phyloP scores from a whole-genome alignment of 2,329 filamentous ascomycete genomes.

The Pseudogymnoascus pannorum region DNA sequence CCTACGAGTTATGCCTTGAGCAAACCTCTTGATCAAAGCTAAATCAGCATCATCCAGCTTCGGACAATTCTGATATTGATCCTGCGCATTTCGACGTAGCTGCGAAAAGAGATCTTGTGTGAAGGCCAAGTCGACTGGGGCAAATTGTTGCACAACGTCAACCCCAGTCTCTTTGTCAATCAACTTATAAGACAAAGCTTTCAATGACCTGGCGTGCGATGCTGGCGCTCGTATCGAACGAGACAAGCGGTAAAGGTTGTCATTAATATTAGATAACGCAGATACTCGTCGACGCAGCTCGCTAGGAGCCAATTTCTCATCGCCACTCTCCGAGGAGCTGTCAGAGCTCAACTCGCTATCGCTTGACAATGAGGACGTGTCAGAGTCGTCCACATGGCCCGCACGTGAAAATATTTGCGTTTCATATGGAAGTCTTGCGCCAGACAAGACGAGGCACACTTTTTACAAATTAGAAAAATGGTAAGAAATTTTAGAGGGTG shows the following conservation, averaged over 20 bases:
- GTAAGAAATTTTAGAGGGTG: not conserved
- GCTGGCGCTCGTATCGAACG: not conserved
- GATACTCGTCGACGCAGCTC: not conserved
- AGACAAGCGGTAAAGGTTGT: slow-evolving; percentile 3
- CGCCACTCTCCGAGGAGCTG: not conserved
- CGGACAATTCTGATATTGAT: not conserved
- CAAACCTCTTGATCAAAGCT: not conserved
- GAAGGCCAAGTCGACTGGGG: not conserved
- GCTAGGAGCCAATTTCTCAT: not conserved
- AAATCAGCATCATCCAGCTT: not conserved
- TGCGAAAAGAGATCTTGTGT: not conserved
- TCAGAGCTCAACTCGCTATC: not conserved
- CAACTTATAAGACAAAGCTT: not conserved
- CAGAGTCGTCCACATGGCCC: not conserved
- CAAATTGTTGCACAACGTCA: not conserved
- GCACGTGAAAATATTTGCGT: not conserved
- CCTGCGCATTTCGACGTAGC: not conserved
- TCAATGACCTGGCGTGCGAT: not conserved
- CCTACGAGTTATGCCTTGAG: not conserved
- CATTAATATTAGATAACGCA: slow-evolving; percentile 2
- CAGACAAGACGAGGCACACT: not conserved
- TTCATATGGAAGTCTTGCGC: slow-evolving; percentile 6
- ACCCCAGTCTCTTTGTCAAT: not conserved
- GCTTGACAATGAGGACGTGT: not conserved
- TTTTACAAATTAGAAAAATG: not conserved